A percentile compares a stretch with the other conserved stretches of the same genome.
Conservation (phyloP, 768 basidiomycete genomes). For the Crucibulum laeve region DNA sequence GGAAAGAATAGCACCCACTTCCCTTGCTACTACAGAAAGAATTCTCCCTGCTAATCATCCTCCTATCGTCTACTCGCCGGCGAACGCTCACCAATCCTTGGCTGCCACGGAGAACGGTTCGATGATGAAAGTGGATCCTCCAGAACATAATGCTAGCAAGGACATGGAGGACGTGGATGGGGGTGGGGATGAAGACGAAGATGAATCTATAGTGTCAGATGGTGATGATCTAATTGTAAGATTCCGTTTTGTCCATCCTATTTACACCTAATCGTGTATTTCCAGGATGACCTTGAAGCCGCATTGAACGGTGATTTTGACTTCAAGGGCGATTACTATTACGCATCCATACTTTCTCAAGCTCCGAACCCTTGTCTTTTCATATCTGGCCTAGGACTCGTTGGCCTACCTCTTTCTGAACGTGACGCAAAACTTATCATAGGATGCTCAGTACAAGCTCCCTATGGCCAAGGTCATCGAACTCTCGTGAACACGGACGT, state of each 20-base stretch:
- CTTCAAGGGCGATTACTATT: slow-evolving; percentile 29
- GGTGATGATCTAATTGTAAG: slow-evolving; percentile 10
- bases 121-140: no score
- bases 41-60: no score
- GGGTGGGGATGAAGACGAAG: slow-evolving; percentile 4
- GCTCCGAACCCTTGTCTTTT: slow-evolving; percentile 37
- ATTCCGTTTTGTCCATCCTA: not conserved
- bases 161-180: not conserved
- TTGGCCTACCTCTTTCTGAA: slow-evolving; percentile 37
- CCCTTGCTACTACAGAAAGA: no score
- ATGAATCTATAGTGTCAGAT: slow-evolving; percentile 6
- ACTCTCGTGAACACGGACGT: slow-evolving; percentile 39
- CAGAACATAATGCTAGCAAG: no score
- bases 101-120: no score
- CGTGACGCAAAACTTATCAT: slow-evolving; percentile 36
- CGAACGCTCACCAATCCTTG: no score
- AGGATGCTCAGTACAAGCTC: slow-evolving; percentile 28
- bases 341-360: slow-evolving; percentile 12
- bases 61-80: no score
- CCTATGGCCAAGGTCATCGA: slow-evolving; percentile 39
- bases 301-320: slow-evolving; percentile 23
- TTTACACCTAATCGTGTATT: not conserved
- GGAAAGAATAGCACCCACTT: no score
- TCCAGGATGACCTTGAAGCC: slow-evolving; percentile 24
- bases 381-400: slow-evolving; percentile 33